Conservation (phyloP, 768 basidiomycete species). For the Russula earlei region DNA sequence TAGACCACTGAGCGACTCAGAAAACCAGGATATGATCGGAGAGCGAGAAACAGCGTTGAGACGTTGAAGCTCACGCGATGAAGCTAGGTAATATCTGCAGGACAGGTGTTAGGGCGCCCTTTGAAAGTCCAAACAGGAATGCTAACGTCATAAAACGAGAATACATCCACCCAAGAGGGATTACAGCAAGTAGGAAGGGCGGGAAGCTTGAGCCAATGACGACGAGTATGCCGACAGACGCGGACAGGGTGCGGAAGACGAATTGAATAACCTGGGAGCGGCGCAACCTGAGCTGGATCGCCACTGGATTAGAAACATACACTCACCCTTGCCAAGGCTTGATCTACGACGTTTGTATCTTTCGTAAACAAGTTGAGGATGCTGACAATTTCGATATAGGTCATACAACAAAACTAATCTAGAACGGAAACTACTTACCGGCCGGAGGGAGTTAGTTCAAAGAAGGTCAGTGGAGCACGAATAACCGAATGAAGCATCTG, state of each 20-base stretch:
- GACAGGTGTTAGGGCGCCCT: not conserved
- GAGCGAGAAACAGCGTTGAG: slow-evolving; percentile 83
- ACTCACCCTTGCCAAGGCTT: slow-evolving; percentile 58
- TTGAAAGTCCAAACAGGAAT: not conserved
- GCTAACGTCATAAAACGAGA: slow-evolving; percentile 66
- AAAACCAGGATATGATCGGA: slow-evolving; percentile 87
- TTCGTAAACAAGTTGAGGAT: slow-evolving; percentile 88
- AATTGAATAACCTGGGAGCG: slow-evolving; percentile 48
- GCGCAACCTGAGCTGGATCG: not conserved
- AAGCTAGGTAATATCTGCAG: slow-evolving; percentile 74
- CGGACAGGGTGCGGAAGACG: slow-evolving; percentile 54
- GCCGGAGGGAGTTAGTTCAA: slow-evolving; percentile 82
- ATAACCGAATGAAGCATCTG: slow-evolving; percentile 78
- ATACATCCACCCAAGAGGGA: slow-evolving; percentile 77
- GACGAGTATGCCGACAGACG: slow-evolving; percentile 47
- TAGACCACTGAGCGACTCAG: slow-evolving; percentile 64
- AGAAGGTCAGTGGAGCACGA: slow-evolving; percentile 78
- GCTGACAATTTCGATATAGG: slow-evolving; percentile 29
- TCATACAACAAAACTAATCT: not conserved
- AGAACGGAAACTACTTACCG: slow-evolving; percentile 35
- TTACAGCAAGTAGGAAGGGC: slow-evolving; percentile 62
- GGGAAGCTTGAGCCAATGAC: slow-evolving; percentile 83
- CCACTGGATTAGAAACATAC: not conserved
- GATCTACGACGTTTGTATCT: slow-evolving; percentile 81
- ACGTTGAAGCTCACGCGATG: slow-evolving; percentile 81